Conservation (phyloP, 306 rosid genomes). For the Astragalus membranaceus region DNA sequence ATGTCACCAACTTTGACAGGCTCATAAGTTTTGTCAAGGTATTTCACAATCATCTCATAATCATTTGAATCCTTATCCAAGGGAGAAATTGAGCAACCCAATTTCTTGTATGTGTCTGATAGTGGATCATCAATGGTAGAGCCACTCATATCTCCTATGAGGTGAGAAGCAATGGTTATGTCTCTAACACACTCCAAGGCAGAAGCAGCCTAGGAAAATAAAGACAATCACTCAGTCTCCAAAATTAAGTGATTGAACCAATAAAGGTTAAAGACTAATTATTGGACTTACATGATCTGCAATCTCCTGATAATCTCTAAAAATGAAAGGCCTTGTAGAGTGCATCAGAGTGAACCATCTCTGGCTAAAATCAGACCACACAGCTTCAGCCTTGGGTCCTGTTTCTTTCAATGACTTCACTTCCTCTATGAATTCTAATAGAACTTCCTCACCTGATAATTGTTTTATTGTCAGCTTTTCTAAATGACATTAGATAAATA, state of each 20-base stretch:
- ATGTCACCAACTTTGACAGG: conserved; percentile 67
- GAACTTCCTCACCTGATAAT: conserved; percentile 59
- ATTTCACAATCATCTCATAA: conserved; percentile 68
- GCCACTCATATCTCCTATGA: conserved; percentile 73
- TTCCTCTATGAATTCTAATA: conserved; percentile 52
- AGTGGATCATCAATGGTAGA: conserved; percentile 71
- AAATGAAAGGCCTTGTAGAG: conserved; percentile 72
- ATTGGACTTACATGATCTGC: conserved; percentile 65
- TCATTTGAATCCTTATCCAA: conserved; percentile 53
- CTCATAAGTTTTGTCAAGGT: conserved; percentile 69
- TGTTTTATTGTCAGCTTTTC: background rate
- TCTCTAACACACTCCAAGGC: conserved; percentile 65
- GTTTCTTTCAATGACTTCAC: conserved; percentile 54
- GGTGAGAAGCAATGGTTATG: conserved; percentile 66
- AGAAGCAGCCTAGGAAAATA: conserved; percentile 56
- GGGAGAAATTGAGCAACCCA: conserved; percentile 58
- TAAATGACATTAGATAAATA: background rate
- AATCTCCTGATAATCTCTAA: conserved; percentile 64
- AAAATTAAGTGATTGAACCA: background rate
- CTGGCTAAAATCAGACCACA: conserved; percentile 86
- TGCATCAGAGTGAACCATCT: conserved; percentile 87
- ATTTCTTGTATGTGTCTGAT: conserved; percentile 50
- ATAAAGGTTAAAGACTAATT: background rate
- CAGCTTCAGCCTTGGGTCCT: conserved; percentile 58
- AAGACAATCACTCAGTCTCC: background rate